phyloP scores from a whole-genome alignment of 2,329 filamentous ascomycete genomes.

The Myriosclerotinia curreyana region DNA sequence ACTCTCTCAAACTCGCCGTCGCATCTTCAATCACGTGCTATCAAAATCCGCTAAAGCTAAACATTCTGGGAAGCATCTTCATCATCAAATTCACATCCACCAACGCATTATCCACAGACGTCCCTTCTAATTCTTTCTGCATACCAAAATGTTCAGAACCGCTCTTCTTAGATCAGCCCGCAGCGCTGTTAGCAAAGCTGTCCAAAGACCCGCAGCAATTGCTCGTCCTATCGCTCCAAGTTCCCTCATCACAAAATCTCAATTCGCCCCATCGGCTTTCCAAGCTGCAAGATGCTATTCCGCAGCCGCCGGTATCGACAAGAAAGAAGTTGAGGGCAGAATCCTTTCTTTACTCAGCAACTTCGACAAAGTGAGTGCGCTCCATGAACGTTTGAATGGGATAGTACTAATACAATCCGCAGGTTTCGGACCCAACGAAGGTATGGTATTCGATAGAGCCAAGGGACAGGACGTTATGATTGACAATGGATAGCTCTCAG shows the following conservation, averaged over 20 bases:
- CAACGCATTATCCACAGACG: conserved; percentile 20
- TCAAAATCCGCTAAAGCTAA: conserved; percentile 26
- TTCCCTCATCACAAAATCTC: conserved; percentile 60
- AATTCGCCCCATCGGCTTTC: conserved; percentile 62
- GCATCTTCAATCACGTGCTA: conserved; percentile 11
- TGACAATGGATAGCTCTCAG: conserved; percentile 63
- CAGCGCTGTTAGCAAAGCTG: conserved; percentile 47
- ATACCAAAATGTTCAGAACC: conserved; percentile 79
- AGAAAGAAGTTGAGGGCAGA: conserved; percentile 83
- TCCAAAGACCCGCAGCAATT: conserved; percentile 52
- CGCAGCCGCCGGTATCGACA: conserved; percentile 71
- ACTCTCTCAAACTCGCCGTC: conserved; percentile 2
- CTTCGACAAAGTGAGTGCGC: conserved; percentile 82
- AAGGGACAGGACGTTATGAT: conserved; percentile 27
- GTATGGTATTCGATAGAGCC: conserved; percentile 44
- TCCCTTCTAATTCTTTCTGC: conserved; percentile 25
- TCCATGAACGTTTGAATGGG: neutral
- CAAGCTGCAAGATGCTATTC: conserved; percentile 81
- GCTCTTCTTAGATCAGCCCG: conserved; percentile 76
- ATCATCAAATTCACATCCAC: conserved; percentile 14
- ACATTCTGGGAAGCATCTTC: conserved; percentile 18
- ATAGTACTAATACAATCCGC: conserved; percentile 32
- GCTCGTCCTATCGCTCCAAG: conserved; percentile 58
- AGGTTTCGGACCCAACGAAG: conserved; percentile 67
- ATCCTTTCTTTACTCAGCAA: conserved; percentile 91